Conservation (phyloP, 78 protist genomes). For the Bodo saltans region DNA sequence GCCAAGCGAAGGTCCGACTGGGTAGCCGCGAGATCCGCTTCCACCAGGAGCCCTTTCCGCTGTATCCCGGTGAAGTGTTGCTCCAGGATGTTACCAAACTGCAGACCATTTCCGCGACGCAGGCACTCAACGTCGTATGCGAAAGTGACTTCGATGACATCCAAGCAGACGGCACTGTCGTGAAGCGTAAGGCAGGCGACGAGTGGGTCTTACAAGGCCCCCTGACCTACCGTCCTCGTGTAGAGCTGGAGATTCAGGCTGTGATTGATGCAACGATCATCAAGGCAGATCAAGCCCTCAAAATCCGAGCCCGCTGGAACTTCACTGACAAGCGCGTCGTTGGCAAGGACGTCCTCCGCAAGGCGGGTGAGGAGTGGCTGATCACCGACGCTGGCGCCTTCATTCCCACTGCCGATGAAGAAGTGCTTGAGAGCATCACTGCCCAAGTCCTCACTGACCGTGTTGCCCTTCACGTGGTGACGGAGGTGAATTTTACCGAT, state of each 20-base stretch:
- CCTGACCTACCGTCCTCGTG: constrained; percentile 66
- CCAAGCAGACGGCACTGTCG: constrained; percentile 27
- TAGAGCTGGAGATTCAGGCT: constrained; percentile 51
- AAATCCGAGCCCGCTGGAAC: constrained; percentile 61
- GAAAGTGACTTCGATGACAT: constrained; percentile 60
- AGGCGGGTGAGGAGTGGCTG: constrained; percentile 84
- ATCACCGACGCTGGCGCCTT: constrained; percentile 43
- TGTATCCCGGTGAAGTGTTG: constrained; percentile 83
- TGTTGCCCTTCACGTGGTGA: constrained; percentile 60
- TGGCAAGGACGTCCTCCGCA: background rate
- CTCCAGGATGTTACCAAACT: constrained; percentile 32
- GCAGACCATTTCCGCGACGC: constrained; percentile 49
- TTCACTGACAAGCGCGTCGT: constrained; percentile 30
- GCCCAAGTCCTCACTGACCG: constrained; percentile 71
- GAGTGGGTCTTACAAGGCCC: constrained; percentile 70
- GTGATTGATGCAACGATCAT: constrained; percentile 49
- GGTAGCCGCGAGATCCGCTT: constrained; percentile 74
- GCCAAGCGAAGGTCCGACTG: constrained; percentile 57
- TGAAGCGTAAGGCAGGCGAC: constrained; percentile 54
- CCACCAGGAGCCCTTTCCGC: constrained; percentile 68
- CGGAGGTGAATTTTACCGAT: constrained; percentile 63
- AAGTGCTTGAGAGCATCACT: constrained; percentile 44
- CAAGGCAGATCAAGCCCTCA: constrained; percentile 64
- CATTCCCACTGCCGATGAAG: constrained; percentile 66
- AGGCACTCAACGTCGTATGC: constrained; percentile 58